Percentiles rank a stretch among this genome's conserved stretches.
Conservation (phyloP, 2,329 filamentous ascomycete species). For the Cryphonectria radicalis region DNA sequence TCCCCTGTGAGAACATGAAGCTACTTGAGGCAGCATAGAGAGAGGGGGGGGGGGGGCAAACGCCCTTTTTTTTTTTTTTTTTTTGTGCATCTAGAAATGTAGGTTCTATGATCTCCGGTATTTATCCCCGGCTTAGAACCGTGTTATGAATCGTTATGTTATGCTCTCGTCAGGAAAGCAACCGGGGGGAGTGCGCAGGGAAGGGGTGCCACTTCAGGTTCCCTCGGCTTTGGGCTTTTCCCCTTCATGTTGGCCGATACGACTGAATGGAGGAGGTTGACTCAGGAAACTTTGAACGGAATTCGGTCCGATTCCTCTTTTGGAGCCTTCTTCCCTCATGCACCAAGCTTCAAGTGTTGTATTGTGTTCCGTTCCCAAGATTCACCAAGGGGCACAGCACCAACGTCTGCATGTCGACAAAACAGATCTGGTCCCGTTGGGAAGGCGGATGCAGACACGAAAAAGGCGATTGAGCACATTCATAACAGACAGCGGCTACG, state of each 20-base stretch:
- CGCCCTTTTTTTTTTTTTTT: no score
- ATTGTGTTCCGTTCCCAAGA: background rate
- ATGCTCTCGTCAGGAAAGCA: background rate
- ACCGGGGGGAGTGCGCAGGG: background rate
- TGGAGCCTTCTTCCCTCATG: background rate
- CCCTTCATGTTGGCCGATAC: background rate
- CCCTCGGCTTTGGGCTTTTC: background rate
- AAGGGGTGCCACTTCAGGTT: background rate
- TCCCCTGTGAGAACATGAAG: background rate
- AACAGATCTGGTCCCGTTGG: background rate
- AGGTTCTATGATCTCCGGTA: no score
- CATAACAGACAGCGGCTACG: background rate
- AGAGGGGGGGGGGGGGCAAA: no score
- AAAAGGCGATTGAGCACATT: background rate
- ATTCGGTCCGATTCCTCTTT: background rate
- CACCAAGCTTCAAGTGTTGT: background rate
- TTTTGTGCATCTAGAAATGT: no score
- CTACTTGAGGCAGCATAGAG: no score
- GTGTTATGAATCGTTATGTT: background rate
- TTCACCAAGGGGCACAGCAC: background rate
- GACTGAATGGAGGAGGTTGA: background rate
- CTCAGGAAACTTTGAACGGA: background rate
- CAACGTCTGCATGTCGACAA: background rate
- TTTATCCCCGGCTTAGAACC: no score
- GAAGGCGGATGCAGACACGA: background rate